These are phyloP conservation scores for Aegle marmelos DNA, from an alignment of 345 rosid species.

Conservation along the genomic window DNA sequence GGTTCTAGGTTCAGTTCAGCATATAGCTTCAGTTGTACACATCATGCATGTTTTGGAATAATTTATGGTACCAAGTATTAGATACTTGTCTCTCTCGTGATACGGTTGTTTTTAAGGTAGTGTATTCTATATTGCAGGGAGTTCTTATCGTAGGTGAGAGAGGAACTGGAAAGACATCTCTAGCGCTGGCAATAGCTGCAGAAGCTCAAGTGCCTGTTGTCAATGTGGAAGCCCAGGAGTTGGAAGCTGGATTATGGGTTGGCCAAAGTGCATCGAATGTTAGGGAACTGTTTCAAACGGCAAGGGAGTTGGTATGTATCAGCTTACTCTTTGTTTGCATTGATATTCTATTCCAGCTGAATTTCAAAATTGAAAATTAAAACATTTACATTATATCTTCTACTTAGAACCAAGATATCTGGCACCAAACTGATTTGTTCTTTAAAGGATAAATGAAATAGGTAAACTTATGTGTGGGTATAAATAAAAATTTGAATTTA, in stretches of 20 bases:
- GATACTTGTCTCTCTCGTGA: background rate
- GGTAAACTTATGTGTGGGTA: background rate
- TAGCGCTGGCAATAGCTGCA: constrained; percentile 92
- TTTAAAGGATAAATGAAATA: background rate
- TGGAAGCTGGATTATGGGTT: constrained; percentile 98
- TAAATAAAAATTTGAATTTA: too few species aligned
- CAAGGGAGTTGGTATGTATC: constrained; percentile 75
- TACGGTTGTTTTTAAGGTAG: constrained; percentile 7
- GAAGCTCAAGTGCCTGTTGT: constrained; percentile 97
- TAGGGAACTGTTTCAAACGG: constrained; percentile 95
- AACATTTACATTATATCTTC: background rate
- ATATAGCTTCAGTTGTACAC: constrained; percentile 12
- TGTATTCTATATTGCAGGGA: constrained; percentile 57
- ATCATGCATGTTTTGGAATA: constrained; percentile 7
- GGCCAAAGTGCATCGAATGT: constrained; percentile 98
- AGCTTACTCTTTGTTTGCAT: constrained; percentile 16
- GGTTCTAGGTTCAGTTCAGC: background rate
- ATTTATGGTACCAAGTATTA: background rate
- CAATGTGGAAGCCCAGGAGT: constrained; percentile 76
- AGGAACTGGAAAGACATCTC: constrained; percentile 92
- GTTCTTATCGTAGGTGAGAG: constrained; percentile 97
- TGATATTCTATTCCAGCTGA: constrained; percentile 9
- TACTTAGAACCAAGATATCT: background rate
- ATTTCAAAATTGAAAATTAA: background rate
- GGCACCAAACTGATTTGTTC: background rate